Base-by-base conservation (phyloP, 1,284 basidiomycete genomes). In the Malassezia nana region DNA sequence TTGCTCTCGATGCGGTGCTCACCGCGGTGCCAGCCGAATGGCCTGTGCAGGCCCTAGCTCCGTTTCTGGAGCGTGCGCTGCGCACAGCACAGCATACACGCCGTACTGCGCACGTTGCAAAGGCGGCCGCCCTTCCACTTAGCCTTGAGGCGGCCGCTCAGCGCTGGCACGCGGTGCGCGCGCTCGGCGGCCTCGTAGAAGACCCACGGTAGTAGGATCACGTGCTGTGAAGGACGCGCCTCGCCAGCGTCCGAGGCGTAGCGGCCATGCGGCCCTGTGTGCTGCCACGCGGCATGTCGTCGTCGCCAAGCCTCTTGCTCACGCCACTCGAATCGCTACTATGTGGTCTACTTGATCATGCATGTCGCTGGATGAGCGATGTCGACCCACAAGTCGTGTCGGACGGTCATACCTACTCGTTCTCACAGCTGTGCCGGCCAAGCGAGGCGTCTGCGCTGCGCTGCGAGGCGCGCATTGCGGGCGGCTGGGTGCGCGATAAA, bases 401-500 rank as follows among this genome's bases (percentile, higher is more conserved):
- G 4, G 50, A 64, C 10, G 65, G 63, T 38, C 49, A 50, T 4
- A 50, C 52, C 9, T 62, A 59, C 20, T 42, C 44, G 10, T 61
- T 59, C 35, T 43, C 46, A 6, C 56, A 60, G 18, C 25, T 57
- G 35, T 22, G 35, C 41, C 3, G 24, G 51, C 22, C 47, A 46
- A 4, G 13, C 4, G 22, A 13, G 22, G 13, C 43, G 20, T 31
- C 43, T 57, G 54, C 32, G 29, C 40, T 51, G 18, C 35, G 31
- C 5, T 56, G 54, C 20, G 62, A 69, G 38, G 68, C 68, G 6
- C 59, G 70, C 15, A 71, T 73, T 22, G 90, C 89, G 8, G 91
- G 91, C 30, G 91, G 91, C 28, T 96, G 91, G 91, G 91, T 95
- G 39, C 79, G 91, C 65, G 92, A 99, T 77, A 98, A 98, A 83